phyloP scores from a whole-genome alignment of 176 grass and related monocot genomes.

The Carex pumila region DNA sequence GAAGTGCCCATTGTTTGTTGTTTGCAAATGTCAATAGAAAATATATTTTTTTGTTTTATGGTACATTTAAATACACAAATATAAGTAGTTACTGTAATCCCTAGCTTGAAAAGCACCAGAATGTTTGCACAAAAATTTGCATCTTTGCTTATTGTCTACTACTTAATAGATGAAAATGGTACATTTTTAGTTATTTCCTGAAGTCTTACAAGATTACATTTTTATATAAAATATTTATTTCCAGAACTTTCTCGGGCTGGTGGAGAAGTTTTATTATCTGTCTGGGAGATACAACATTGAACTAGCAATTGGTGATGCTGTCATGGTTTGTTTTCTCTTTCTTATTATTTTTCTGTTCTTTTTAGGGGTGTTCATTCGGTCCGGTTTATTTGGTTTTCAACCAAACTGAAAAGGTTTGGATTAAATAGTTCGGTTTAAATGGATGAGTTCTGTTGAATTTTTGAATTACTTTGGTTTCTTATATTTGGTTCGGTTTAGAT shows the following conservation, averaged over 20 bases:
- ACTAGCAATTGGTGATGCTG: constrained; percentile 79
- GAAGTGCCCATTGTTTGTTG: not conserved
- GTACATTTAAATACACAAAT: not conserved
- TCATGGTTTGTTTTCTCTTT: constrained; percentile 49
- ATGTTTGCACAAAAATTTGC: not conserved
- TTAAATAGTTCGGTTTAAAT: no score
- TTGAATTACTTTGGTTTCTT: no score
- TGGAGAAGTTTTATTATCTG: constrained; percentile 94
- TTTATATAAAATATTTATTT: not conserved
- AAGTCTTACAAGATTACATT: not conserved
- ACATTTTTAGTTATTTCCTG: not conserved
- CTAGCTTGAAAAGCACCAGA: not conserved
- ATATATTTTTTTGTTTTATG: not conserved
- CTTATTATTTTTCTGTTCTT: not conserved
- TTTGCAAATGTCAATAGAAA: not conserved
- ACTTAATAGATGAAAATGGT: not conserved
- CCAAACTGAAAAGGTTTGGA: no score
- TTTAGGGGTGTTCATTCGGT: no score
- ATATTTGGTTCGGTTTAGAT: no score
- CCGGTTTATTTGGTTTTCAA: no score
- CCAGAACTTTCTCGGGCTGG: constrained; percentile 88
- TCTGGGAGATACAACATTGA: constrained; percentile 92
- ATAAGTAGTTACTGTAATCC: not conserved
- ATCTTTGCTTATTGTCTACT: not conserved
- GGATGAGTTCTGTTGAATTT: no score